These are phyloP conservation scores for Epichloe brachyelytri DNA, from an alignment of 2,329 filamentous ascomycete genomes.

Conservation along the genomic window DNA sequence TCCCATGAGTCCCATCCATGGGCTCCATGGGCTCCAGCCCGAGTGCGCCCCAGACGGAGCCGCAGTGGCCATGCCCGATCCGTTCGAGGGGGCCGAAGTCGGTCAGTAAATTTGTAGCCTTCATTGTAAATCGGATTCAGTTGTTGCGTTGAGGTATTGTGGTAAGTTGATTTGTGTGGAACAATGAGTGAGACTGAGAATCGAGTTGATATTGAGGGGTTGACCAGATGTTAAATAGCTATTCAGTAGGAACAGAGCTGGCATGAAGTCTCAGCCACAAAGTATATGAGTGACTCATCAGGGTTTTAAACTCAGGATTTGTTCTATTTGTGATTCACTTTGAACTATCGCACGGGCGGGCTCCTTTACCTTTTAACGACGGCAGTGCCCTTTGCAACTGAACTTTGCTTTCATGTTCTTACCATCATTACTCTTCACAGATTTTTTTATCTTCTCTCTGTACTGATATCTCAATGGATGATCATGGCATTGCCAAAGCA, in stretches of 20 bases:
- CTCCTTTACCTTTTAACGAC: no score
- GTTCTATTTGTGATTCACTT: no score
- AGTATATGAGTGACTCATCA: no score
- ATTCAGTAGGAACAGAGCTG: not conserved
- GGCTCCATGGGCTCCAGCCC: not conserved
- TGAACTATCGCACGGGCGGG: no score
- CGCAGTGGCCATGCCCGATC: conserved; percentile 4
- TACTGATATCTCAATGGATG: no score
- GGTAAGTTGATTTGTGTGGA: not conserved
- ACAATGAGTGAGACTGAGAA: not conserved
- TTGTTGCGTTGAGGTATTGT: not conserved
- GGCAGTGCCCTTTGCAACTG: no score
- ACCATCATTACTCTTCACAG: no score
- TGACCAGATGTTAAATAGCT: not conserved
- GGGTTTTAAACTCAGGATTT: no score
- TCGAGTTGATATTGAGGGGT: not conserved
- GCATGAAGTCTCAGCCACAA: not conserved
- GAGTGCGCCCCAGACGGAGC: conserved; percentile 5
- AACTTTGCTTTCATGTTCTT: no score
- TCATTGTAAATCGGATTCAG: not conserved
- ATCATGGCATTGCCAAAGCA: no score
- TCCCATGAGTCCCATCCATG: no score
- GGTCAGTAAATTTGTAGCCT: not conserved
- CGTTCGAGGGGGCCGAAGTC: not conserved
- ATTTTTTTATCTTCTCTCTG: no score